Evolutionary conservation across 2,329 filamentous ascomycete genomes (phyloP).

Genomic region (Ophiostoma perfectum): DNA sequence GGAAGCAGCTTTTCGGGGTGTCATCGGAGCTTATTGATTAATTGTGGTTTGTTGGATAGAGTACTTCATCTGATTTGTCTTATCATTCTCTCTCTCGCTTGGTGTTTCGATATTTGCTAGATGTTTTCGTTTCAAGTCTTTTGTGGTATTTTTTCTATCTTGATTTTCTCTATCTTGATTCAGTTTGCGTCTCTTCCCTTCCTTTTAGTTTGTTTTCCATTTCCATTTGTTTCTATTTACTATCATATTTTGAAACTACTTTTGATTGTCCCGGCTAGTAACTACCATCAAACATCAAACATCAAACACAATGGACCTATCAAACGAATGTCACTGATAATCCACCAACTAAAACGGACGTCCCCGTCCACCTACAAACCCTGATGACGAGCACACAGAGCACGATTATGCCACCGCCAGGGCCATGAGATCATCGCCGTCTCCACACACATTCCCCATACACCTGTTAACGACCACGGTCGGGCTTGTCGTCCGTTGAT

Average conservation of each 20-base stretch:
- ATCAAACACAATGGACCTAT: no score
- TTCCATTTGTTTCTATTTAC: no score
- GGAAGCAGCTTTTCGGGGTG: background rate
- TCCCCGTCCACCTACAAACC: background rate
- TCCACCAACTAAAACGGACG: background rate
- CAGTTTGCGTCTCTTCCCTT: no score
- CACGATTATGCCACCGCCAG: constrained; percentile 5
- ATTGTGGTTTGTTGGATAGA: background rate
- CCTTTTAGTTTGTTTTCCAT: no score
- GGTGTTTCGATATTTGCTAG: background rate
- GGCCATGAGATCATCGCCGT: background rate
- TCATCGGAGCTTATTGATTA: background rate
- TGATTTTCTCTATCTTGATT: no score
- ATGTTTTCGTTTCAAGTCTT: no score
- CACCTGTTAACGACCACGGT: background rate
- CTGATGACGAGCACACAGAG: constrained; percentile 6
- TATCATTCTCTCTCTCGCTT: background rate
- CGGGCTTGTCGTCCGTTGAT: constrained; percentile 1
- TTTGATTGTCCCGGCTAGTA: no score
- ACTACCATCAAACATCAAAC: no score
- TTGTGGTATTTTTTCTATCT: no score
- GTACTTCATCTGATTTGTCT: background rate
- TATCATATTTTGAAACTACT: no score
- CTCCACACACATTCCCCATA: constrained; percentile 3
- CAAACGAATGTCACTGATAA: no score